Percentiles rank a stretch among this genome's conserved stretches.
Evolutionary conservation across 169 alveolate genomes (phyloP).

Genomic region (Eimeria necatrix): DNA sequence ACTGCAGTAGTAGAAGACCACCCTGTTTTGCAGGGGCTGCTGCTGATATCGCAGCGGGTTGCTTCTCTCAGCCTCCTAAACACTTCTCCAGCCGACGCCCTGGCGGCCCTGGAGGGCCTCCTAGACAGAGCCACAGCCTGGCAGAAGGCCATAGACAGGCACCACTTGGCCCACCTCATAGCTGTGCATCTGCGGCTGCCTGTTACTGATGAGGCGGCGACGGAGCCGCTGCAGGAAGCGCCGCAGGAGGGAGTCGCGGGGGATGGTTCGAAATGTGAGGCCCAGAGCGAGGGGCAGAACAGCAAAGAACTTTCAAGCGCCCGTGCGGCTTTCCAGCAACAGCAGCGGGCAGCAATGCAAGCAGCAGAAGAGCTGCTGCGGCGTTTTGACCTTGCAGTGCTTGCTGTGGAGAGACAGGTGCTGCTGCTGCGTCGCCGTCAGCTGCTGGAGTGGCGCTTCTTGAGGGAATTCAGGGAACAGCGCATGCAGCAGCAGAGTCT

Average conservation of each 20-base stretch:
- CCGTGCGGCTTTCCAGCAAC: constrained; percentile 18
- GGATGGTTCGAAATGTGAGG: not conserved
- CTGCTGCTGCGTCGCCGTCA: constrained; percentile 79
- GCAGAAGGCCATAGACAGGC: constrained; percentile 68
- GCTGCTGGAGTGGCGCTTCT: constrained; percentile 80
- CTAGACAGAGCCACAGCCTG: constrained; percentile 80
- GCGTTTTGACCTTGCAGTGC: constrained; percentile 74
- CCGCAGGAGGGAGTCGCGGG: not conserved
- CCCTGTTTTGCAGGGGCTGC: constrained; percentile 70
- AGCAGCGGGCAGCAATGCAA: constrained; percentile 18
- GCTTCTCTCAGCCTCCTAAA: constrained; percentile 44
- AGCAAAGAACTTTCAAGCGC: not conserved
- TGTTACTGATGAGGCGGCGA: not conserved
- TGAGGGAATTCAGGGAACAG: constrained; percentile 78
- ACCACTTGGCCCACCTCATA: constrained; percentile 70
- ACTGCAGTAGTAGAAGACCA: constrained; percentile 59
- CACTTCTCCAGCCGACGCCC: constrained; percentile 79
- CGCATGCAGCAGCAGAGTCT: constrained; percentile 60
- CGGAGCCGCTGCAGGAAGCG: not conserved
- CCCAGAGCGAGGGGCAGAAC: not conserved
- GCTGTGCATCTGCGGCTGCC: not conserved
- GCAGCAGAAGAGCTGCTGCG: constrained; percentile 54
- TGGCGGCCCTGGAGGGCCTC: constrained; percentile 77
- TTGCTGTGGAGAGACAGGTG: constrained; percentile 77
- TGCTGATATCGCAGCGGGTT: constrained; percentile 55